phyloP scores from a whole-genome alignment of 2,329 filamentous ascomycete genomes.

The Penicillium sp. region DNA sequence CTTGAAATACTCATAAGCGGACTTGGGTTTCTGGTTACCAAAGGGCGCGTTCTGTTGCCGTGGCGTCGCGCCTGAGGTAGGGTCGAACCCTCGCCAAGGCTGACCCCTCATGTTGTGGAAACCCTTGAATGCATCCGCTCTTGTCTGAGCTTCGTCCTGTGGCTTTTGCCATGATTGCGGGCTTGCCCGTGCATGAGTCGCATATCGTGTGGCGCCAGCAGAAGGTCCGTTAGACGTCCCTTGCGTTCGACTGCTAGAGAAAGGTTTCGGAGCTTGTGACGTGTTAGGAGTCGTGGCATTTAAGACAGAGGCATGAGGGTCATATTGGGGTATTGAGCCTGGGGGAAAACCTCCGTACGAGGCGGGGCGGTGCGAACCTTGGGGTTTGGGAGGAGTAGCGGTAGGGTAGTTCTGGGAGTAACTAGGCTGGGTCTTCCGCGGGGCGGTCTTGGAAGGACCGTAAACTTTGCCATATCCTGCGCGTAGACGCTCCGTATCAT shows the following conservation, averaged over 20 bases:
- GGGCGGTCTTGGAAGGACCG: slow-evolving; percentile 30
- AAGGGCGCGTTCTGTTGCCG: slow-evolving; percentile 26
- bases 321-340: neutral
- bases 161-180: slow-evolving; percentile 43
- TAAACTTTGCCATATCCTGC: slow-evolving; percentile 46
- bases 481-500: slow-evolving; percentile 63
- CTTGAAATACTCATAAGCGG: slow-evolving; percentile 44
- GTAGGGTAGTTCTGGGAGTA: slow-evolving; percentile 28
- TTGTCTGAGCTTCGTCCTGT: slow-evolving; percentile 44
- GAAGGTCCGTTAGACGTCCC: slow-evolving; percentile 37
- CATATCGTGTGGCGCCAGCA: slow-evolving; percentile 43
- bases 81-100: slow-evolving; percentile 44
- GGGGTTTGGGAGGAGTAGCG: slow-evolving; percentile 29
- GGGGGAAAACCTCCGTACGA: neutral
- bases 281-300: neutral
- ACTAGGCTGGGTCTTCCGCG: slow-evolving; percentile 34
- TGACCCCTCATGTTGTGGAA: slow-evolving; percentile 49
- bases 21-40: slow-evolving; percentile 36
- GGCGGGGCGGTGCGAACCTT: slow-evolving; percentile 18
- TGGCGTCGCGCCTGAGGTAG: slow-evolving; percentile 28
- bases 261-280: slow-evolving; percentile 21
- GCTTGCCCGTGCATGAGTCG: slow-evolving; percentile 44
- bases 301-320: neutral
- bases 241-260: slow-evolving; percentile 21
- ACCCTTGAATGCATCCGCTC: slow-evolving; percentile 48